A percentile compares a stretch with the other conserved stretches of the same genome.
Evolutionary conservation across 192 early-diverging fungal genomes (phyloP).

Genomic region (Coemansia guatemalensis): DNA sequence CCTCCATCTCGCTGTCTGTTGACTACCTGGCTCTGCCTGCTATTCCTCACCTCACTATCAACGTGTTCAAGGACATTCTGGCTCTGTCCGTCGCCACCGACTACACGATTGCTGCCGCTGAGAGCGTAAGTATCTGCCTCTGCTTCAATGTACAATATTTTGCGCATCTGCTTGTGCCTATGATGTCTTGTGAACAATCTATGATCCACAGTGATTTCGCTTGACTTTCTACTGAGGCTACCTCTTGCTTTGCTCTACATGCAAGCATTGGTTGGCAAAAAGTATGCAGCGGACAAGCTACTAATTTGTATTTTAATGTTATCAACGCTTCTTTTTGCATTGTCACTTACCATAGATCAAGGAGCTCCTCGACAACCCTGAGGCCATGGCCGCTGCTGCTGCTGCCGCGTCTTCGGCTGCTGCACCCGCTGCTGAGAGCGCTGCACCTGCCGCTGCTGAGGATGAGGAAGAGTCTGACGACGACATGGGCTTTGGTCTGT

Average conservation of each 20-base stretch:
- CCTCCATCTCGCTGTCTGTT: slow-evolving; percentile 78
- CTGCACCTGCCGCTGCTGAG: slow-evolving; percentile 75
- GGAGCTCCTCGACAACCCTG: slow-evolving; percentile 91
- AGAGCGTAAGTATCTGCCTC: slow-evolving; percentile 58
- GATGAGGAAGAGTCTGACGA: slow-evolving; percentile 83
- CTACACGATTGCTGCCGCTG: slow-evolving; percentile 87
- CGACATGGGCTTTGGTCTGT: slow-evolving; percentile 92
- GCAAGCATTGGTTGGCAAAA: neutral
- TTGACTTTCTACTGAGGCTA: slow-evolving; percentile 17
- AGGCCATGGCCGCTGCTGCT: slow-evolving; percentile 83
- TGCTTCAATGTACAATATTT: neutral
- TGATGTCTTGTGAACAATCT: slow-evolving; percentile 56
- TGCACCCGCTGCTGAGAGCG: slow-evolving; percentile 58
- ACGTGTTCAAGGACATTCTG: slow-evolving; percentile 97
- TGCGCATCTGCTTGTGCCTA: slow-evolving; percentile 13
- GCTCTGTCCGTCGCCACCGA: slow-evolving; percentile 85
- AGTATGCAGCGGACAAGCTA: neutral
- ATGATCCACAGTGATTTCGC: slow-evolving; percentile 48
- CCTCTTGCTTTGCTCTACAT: neutral
- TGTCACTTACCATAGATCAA: slow-evolving; percentile 65
- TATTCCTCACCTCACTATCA: slow-evolving; percentile 94
- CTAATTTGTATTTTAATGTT: slow-evolving; percentile 6
- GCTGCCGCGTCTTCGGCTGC: slow-evolving; percentile 67
- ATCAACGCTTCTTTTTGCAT: neutral
- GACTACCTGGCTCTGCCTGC: slow-evolving; percentile 81